Conservation (phyloP, 805 yeast species). For the Saccharomycopsis guyanensis region DNA sequence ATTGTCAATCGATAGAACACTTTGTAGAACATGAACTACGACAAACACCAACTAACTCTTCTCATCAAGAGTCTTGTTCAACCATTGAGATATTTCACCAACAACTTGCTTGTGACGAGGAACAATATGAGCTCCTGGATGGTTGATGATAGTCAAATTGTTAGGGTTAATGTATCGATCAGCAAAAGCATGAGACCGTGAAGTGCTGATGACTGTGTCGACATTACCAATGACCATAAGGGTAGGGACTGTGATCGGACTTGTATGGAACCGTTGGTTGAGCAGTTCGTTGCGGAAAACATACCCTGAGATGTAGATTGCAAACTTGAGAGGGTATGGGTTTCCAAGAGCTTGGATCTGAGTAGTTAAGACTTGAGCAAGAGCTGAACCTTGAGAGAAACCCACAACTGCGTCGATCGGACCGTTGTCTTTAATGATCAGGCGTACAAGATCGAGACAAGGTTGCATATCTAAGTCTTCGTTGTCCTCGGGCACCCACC, state of each 20-base stretch:
- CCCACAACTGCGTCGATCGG: conserved; percentile 6
- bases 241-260: not conserved
- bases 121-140: not conserved
- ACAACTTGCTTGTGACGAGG: not conserved
- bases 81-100: not conserved
- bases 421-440: conserved; percentile 1
- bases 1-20: too few relatives aligned
- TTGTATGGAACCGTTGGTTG: not conserved
- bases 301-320: conserved; percentile 2
- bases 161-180: not conserved
- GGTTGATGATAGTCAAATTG: not conserved
- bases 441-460: not conserved
- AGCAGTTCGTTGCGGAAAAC: not conserved
- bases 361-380: conserved; percentile 4
- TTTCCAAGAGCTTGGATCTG: not conserved
- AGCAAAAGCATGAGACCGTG: conserved; percentile 1
- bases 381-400: conserved; percentile 4
- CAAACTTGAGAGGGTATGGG: conserved; percentile 5
- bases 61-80: too few relatives aligned
- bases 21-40: too few relatives aligned
- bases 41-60: too few relatives aligned
- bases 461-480: not conserved
- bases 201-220: conserved; percentile 3
- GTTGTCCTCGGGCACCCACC: conserved; percentile 4
- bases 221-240: conserved; percentile 1